Percentiles rank a stretch among this genome's conserved stretches.
phyloP scores from a whole-genome alignment of 1,284 basidiomycete genomes.

The Jaminaea rosea region DNA sequence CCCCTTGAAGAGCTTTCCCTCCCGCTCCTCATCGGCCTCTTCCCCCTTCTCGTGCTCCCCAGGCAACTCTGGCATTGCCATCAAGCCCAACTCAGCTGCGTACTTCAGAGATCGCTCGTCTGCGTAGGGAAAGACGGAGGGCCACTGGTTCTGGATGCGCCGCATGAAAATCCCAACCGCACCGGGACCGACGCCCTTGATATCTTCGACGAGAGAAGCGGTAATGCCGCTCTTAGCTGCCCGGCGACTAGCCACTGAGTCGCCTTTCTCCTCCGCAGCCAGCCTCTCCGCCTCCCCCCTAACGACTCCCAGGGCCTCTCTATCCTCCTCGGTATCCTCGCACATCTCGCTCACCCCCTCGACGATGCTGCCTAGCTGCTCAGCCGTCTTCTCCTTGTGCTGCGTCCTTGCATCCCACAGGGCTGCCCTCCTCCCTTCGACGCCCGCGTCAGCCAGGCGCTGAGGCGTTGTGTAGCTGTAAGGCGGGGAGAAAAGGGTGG shows the following conservation, averaged over 20 bases:
- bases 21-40: slow-evolving; percentile 11
- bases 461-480: slow-evolving; percentile 15
- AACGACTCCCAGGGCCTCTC: slow-evolving; percentile 6
- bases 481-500: slow-evolving; percentile 23
- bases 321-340: slow-evolving; percentile 2
- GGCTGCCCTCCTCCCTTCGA: slow-evolving; percentile 19
- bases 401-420: slow-evolving; percentile 27
- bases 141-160: slow-evolving; percentile 21
- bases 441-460: slow-evolving; percentile 17
- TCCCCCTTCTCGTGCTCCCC: slow-evolving; percentile 11
- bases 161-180: slow-evolving; percentile 25
- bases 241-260: background rate
- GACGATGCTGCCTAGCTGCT: slow-evolving; percentile 21
- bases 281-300: slow-evolving; percentile 10
- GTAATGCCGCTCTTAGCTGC: slow-evolving; percentile 5
- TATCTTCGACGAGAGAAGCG: slow-evolving; percentile 10
- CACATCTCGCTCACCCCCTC: slow-evolving; percentile 13
- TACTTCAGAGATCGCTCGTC: slow-evolving; percentile 14
- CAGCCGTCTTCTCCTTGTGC: slow-evolving; percentile 30
- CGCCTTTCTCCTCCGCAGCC: slow-evolving; percentile 3
- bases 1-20: too few species aligned
- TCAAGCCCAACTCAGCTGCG: slow-evolving; percentile 15
- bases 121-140: slow-evolving; percentile 21
- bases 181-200: slow-evolving; percentile 21
- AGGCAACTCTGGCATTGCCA: slow-evolving; percentile 8